phyloP scores from a whole-genome alignment of 140 eudicot genomes.

The Stevia rebaudiana region DNA sequence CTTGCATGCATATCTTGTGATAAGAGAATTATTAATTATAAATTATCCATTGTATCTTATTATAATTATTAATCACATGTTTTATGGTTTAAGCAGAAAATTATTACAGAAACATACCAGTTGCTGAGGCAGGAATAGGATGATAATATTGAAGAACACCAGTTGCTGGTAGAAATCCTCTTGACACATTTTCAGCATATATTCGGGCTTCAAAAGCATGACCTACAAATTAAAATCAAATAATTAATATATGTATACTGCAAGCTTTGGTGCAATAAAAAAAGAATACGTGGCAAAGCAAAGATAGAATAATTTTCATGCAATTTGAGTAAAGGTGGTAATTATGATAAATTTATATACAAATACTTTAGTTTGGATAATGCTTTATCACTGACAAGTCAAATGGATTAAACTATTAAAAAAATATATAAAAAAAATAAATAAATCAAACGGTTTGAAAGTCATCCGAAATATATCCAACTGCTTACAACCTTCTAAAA shows the following conservation, averaged over 20 bases:
- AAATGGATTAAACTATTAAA: not conserved
- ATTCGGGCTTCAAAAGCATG: constrained; percentile 99
- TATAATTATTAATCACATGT: not conserved
- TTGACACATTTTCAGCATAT: constrained; percentile 96
- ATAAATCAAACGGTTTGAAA: not conserved
- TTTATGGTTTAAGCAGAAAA: constrained; percentile 19
- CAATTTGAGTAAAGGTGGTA: not conserved
- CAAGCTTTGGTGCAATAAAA: constrained; percentile 6
- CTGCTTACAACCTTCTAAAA: not conserved
- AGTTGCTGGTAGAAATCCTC: constrained; percentile 96
- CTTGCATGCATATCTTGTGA: not conserved
- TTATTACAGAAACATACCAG: constrained; percentile 37
- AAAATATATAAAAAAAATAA: not conserved
- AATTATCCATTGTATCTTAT: not conserved
- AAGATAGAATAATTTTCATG: constrained; percentile 3
- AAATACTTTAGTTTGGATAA: not conserved
- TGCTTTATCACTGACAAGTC: not conserved
- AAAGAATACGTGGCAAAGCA: not conserved
- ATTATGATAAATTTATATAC: not conserved
- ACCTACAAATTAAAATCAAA: constrained; percentile 49
- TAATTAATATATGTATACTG: not conserved
- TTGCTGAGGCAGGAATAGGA: constrained; percentile 67
- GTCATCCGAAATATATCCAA: not conserved
- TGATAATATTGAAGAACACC: constrained; percentile 90
- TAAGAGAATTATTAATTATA: not conserved